Base-by-base conservation (phyloP, 78 protist genomes). In the Speleostelium caveatum region DNA sequence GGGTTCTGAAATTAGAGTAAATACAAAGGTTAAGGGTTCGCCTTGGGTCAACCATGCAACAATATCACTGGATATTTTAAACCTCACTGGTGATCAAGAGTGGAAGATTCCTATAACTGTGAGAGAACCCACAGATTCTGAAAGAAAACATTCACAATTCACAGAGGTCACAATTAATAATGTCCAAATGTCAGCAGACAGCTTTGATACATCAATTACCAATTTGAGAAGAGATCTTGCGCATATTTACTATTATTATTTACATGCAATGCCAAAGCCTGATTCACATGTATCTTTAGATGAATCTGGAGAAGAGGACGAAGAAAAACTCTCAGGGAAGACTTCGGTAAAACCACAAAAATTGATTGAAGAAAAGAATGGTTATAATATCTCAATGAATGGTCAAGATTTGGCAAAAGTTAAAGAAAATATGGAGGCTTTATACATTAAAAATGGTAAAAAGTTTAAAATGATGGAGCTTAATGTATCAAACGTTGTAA, bases 21-120 rank as follows among this genome's bases (percentile, higher is more conserved):
- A 26, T 14, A 66, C 94, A 32, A 88, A 75, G 12, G 72, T 71
- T n/a, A 19, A 36, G 7, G 86, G 75, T 21, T 38, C 21, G 16
- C 33, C 24, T 8, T 88, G 66, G 75, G 51, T 75, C 3, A 88
- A 88, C 21, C 58, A 78, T 49, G 87, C 87, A 10, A 73, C 39
- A 10, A 76, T 88, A 5, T 75, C 87, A 22, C 53, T 73, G 72
- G 87, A 88, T 33, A 75, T 72, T 63, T 73, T 88, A 19, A 75
- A 53, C n/a, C 12, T 71, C 14, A 69, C 79, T 19, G 80, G 77
- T 3, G 86, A 88, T 55, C 86, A 88, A 28, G 94, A 88, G 30
- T 69, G 86, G 94, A 88, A 58, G 30, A 75, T 88, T 53, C 94
- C 86, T 21, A 75, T 88, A 32, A 41, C 21, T 12, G 71, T 83